Base-by-base conservation (phyloP, 192 early-diverging fungal species). In the Helicostylum pulchrum region DNA sequence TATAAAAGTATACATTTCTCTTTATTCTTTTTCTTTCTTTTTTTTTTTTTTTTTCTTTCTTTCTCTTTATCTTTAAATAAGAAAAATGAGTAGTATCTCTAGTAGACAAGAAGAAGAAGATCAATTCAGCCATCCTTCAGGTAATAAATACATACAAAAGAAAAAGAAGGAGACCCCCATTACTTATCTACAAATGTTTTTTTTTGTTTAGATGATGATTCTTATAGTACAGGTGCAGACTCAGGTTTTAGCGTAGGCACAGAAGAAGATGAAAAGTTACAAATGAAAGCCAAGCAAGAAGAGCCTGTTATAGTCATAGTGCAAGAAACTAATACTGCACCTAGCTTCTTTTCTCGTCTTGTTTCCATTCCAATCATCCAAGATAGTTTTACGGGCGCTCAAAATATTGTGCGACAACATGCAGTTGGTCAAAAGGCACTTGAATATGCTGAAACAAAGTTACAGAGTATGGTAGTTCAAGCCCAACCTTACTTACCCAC, bases 341-440 rank as follows among this genome's bases (percentile, higher is more conserved):
- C 15, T 5, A 61, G 31, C 7, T 68, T 68, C 14, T 7, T 68
- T 52, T 57, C 58, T 15, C 66, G 66, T 2, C 15, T 68, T 46
- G 59, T 50, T 5, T 50, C 59, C 2, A 54, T 68, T 4, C 66
- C 66, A 32, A 61, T 68, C 17, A 39, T 68, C 9, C 58, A 53
- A 14, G 66, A 68, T 54, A 61, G 66, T 45, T 43, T 68, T 9
- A 53, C 31, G 1, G 58, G 59, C 11, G 51, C 51, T 17, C 66
- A 68, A 6, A 58, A 68, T 15, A 34, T 62, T 9, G 57, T 53
- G 9, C 34, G 59, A 34, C 52, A 68, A 61, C 51, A 68, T 14
- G 43, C 31, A 14, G 30, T 53, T 45, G 59, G 58, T 23, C 57
- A 57, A 53, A 61, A 46, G 15, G 30, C 59, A 20, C 50, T 61